phyloP scores from a whole-genome alignment of 805 yeast species.

The Saccharomycopsis fermentans region DNA sequence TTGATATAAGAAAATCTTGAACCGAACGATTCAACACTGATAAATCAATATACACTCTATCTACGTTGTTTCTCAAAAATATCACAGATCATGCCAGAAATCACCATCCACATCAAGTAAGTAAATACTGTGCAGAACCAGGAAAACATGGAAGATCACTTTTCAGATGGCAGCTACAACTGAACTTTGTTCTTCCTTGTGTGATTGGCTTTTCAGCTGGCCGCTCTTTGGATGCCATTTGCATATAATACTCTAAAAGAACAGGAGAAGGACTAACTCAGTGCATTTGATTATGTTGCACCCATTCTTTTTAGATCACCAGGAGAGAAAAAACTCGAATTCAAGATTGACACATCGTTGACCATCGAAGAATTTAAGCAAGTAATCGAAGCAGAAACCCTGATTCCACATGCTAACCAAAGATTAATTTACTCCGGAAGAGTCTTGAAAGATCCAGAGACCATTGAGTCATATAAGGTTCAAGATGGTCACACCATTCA shows the following conservation, averaged over 20 bases:
- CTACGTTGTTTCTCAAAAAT: neutral
- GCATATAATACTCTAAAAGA: no score
- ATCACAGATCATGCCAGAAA: conserved; percentile 18
- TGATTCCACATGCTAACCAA: conserved; percentile 68
- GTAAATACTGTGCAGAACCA: neutral
- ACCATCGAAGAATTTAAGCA: conserved; percentile 65
- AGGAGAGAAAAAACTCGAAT: conserved; percentile 72
- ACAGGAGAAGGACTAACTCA: neutral
- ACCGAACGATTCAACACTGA: no score
- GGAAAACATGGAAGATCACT: no score
- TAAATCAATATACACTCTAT: no score
- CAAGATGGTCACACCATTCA: conserved; percentile 83
- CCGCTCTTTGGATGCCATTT: no score
- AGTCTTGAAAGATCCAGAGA: conserved; percentile 77
- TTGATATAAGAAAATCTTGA: no score
- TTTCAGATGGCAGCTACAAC: no score
- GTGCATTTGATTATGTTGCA: neutral
- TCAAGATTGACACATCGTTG: conserved; percentile 40
- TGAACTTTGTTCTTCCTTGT: no score
- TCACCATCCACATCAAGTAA: conserved; percentile 25
- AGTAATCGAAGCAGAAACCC: conserved; percentile 47
- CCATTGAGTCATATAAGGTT: conserved; percentile 66
- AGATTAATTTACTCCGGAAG: conserved; percentile 90
- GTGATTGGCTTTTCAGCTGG: no score
- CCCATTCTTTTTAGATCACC: conserved; percentile 24